phyloP scores from a whole-genome alignment of 2,329 filamentous ascomycete genomes.

The Biscogniauxia sp. region DNA sequence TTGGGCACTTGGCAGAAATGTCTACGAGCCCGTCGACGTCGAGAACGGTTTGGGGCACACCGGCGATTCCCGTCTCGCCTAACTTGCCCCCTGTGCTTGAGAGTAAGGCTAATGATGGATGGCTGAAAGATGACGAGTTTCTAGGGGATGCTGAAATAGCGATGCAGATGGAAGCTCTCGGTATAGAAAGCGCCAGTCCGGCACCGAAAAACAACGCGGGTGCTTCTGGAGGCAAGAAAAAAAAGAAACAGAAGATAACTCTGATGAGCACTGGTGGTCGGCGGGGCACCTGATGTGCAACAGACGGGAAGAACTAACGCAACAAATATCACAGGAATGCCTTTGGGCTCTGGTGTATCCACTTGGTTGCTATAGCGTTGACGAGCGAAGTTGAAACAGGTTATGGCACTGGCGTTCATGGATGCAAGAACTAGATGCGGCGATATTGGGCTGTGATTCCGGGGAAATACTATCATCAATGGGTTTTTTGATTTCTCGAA shows the following conservation, averaged over 20 bases:
- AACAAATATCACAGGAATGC: neutral
- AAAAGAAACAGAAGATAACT: conserved; percentile 71
- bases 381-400: neutral
- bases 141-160: conserved; percentile 60
- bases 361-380: neutral
- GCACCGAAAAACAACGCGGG: conserved; percentile 18
- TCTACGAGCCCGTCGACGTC: conserved; percentile 76
- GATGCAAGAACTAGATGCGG: neutral
- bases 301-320: neutral
- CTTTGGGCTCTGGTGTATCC: neutral
- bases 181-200: conserved; percentile 33
- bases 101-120: conserved; percentile 67
- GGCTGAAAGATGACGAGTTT: conserved; percentile 79
- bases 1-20: conserved; percentile 69
- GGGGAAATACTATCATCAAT: neutral
- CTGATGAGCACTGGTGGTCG: conserved; percentile 67
- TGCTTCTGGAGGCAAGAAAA: conserved; percentile 54
- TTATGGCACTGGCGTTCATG: neutral
- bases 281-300: conserved; percentile 24
- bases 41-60: conserved; percentile 92
- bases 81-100: conserved; percentile 44
- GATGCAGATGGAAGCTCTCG: conserved; percentile 56
- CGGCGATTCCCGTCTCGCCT: conserved; percentile 60
- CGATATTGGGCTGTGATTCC: neutral
- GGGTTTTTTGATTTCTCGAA: neutral